Conservation (phyloP, 805 yeast genomes). For the Spathaspora girioi region DNA sequence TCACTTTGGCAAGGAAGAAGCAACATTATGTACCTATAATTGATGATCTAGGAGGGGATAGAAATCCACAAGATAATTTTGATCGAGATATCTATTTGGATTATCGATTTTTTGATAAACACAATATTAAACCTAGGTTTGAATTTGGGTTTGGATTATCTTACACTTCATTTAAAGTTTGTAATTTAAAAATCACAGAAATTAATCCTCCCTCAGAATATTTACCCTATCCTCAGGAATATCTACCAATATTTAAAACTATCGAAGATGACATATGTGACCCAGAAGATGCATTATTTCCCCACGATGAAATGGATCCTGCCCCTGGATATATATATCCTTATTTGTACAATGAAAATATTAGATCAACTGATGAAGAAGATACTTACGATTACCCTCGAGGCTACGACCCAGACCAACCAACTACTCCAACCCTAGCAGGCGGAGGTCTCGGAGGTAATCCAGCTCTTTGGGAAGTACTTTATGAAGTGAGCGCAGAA, state of each 20-base stretch:
- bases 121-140: constrained; percentile 51
- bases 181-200: constrained; percentile 37
- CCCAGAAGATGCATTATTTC: constrained; percentile 53
- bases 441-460: constrained; percentile 60
- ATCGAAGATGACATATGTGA: constrained; percentile 48
- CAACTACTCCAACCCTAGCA: constrained; percentile 32
- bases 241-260: constrained; percentile 38
- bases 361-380: constrained; percentile 30
- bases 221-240: constrained; percentile 44
- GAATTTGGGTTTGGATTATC: constrained; percentile 65
- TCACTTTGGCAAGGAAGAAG: constrained; percentile 54
- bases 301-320: constrained; percentile 48
- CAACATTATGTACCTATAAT: constrained; percentile 45
- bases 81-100: constrained; percentile 50
- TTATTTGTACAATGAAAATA: constrained; percentile 39
- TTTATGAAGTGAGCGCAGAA: constrained; percentile 42
- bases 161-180: constrained; percentile 41
- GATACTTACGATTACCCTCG: constrained; percentile 37
- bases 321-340: constrained; percentile 58
- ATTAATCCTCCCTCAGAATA: constrained; percentile 42
- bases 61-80: constrained; percentile 40
- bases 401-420: constrained; percentile 33
- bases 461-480: constrained; percentile 54
- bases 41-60: constrained; percentile 25
- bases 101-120: constrained; percentile 56